Evolutionary conservation across 495 filamentous ascomycete genomes (phyloP).

Genomic region (Rusavskia elegans): DNA sequence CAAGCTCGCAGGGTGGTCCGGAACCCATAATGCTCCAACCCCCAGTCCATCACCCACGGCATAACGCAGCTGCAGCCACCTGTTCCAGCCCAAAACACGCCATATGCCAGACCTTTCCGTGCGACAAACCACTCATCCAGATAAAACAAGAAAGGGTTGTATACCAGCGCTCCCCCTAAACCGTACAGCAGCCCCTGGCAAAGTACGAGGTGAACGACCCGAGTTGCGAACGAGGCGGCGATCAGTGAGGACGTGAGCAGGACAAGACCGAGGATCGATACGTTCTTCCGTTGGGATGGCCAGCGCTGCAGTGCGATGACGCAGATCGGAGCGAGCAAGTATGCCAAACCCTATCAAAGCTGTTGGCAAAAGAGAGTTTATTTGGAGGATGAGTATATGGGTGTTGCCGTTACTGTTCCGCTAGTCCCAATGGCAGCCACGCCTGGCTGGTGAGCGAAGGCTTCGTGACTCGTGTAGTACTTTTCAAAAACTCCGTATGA

Average conservation of each 20-base stretch:
- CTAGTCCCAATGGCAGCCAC: constrained; percentile 19
- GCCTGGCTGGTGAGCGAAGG: constrained; percentile 19
- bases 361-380: constrained; percentile 14
- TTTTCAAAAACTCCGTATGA: constrained; percentile 23
- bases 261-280: not conserved
- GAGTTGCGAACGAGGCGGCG: not conserved
- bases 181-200: not conserved
- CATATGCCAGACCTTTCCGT: constrained; percentile 26
- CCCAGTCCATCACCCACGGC: not conserved
- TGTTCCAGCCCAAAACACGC: constrained; percentile 20
- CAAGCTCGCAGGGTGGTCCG: not conserved
- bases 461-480: constrained; percentile 17
- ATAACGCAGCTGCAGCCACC: constrained; percentile 17
- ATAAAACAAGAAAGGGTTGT: constrained; percentile 7
- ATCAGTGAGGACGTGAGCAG: no score
- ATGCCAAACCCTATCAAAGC: constrained; percentile 14
- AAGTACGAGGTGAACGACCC: not conserved
- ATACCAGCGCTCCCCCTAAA: not conserved
- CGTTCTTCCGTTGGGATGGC: no score
- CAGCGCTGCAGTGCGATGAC: no score
- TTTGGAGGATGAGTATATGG: constrained; percentile 13
- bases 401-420: constrained; percentile 17
- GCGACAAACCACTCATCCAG: constrained; percentile 23
- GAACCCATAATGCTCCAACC: not conserved
- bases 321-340: no score